A percentile compares a stretch with the other conserved stretches of the same genome.
Conservation (phyloP, 2,329 filamentous ascomycete species). For the Trichothecium roseum region DNA sequence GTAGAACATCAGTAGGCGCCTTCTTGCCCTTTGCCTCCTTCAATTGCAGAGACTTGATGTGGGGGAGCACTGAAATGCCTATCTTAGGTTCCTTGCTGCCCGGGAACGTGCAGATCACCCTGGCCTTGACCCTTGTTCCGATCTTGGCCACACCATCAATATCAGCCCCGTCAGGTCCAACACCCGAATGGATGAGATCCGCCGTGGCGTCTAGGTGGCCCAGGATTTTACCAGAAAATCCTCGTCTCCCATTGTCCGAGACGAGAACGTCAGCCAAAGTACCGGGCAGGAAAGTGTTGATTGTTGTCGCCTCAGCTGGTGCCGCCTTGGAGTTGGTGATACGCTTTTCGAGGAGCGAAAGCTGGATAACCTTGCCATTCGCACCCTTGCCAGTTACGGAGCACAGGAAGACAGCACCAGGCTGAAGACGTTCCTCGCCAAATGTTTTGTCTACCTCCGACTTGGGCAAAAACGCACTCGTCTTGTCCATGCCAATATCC, state of each 20-base stretch:
- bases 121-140: constrained; percentile 73
- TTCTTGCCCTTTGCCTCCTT: constrained; percentile 31
- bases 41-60: constrained; percentile 55
- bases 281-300: constrained; percentile 84
- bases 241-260: constrained; percentile 61
- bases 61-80: constrained; percentile 80
- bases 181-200: constrained; percentile 80
- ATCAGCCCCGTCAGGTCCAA: constrained; percentile 57
- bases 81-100: constrained; percentile 70
- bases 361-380: constrained; percentile 75
- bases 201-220: constrained; percentile 85
- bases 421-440: constrained; percentile 59
- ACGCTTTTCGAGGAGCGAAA: constrained; percentile 64
- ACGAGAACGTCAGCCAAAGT: constrained; percentile 81
- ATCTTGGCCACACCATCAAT: constrained; percentile 71
- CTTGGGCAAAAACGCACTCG: constrained; percentile 76
- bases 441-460: constrained; percentile 64
- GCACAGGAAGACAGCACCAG: constrained; percentile 78
- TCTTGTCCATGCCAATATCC: constrained; percentile 68
- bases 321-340: constrained; percentile 56
- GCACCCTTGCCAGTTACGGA: constrained; percentile 65
- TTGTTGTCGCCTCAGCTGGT: constrained; percentile 68
- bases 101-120: constrained; percentile 82
- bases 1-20: constrained; percentile 47
- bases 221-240: constrained; percentile 84